Conservation (phyloP, 768 basidiomycete species). For the Podaxis sp. region DNA sequence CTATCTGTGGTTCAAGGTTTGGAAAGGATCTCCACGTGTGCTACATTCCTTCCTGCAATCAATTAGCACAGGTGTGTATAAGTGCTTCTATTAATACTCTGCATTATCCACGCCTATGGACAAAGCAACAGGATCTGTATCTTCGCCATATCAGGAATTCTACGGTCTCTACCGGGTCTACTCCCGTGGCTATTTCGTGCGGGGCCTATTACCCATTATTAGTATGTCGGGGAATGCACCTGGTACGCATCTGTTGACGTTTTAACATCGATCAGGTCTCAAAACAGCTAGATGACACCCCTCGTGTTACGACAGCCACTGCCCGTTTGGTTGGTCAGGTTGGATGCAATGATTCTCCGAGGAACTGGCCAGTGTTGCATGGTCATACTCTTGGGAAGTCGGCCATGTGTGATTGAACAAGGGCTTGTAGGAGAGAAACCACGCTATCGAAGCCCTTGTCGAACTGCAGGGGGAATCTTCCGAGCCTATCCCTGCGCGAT, state of each 20-base stretch:
- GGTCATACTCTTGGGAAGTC: neutral
- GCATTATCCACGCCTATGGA: neutral
- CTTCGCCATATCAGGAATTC: neutral
- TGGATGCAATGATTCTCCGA: neutral
- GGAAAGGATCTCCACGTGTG: slow-evolving; percentile 7
- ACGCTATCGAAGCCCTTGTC: neutral
- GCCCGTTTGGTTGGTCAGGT: neutral
- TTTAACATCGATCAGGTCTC: neutral
- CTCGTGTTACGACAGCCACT: neutral
- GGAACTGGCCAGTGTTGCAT: neutral
- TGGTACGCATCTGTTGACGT: slow-evolving; percentile 1
- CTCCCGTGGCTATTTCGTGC: neutral
- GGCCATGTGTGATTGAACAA: neutral
- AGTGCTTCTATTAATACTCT: neutral
- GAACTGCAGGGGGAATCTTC: neutral
- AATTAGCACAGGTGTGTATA: neutral
- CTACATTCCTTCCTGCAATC: neutral
- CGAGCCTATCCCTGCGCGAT: neutral
- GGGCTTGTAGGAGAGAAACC: neutral
- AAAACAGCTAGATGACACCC: neutral
- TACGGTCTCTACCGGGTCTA: neutral
- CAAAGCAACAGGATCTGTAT: neutral
- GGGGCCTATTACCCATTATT: neutral
- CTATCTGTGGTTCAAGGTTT: neutral
- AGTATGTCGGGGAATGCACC: neutral